These are phyloP conservation scores for Teunomyces funiuensis DNA, from an alignment of 805 yeast genomes.

Conservation along the genomic window DNA sequence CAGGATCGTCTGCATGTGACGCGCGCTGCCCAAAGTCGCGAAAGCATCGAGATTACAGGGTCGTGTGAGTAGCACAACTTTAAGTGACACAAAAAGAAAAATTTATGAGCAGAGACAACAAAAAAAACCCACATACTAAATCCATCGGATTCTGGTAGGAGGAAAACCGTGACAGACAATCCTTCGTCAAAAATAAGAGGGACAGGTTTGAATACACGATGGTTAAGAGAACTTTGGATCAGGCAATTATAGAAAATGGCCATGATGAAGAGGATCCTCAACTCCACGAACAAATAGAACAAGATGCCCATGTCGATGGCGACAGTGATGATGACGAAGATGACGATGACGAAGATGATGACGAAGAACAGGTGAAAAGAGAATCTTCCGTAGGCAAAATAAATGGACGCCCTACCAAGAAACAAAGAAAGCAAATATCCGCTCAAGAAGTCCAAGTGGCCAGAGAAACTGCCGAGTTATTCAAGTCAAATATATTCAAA, in stretches of 20 bases:
- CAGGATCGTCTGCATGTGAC: not conserved
- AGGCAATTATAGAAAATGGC: not conserved
- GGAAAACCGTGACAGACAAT: not conserved
- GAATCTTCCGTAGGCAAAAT: not conserved
- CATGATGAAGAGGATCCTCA: not conserved
- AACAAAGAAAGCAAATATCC: conserved; percentile 43
- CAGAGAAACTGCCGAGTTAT: conserved; percentile 89
- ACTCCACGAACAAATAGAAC: conserved; percentile 2
- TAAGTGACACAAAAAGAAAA: conserved; percentile 1
- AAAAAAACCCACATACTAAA: conserved; percentile 4
- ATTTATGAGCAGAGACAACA: conserved; percentile 3
- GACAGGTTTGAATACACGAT: conserved; percentile 4
- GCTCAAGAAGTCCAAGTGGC: conserved; percentile 90
- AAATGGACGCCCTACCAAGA: conserved; percentile 29
- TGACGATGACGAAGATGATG: conserved; percentile 21
- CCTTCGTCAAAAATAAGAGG: conserved; percentile 1
- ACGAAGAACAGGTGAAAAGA: conserved; percentile 10
- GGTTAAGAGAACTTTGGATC: conserved; percentile 14
- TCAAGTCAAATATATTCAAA: conserved; percentile 93
- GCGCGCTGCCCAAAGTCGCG: not conserved
- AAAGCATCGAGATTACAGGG: not conserved
- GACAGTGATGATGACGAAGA: conserved; percentile 27
- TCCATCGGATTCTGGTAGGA: conserved; percentile 2
- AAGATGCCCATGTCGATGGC: conserved; percentile 13
- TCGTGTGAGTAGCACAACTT: not conserved